These are phyloP conservation scores for Dalbergia cultrata DNA, from an alignment of 306 rosid genomes.

Conservation along the genomic window DNA sequence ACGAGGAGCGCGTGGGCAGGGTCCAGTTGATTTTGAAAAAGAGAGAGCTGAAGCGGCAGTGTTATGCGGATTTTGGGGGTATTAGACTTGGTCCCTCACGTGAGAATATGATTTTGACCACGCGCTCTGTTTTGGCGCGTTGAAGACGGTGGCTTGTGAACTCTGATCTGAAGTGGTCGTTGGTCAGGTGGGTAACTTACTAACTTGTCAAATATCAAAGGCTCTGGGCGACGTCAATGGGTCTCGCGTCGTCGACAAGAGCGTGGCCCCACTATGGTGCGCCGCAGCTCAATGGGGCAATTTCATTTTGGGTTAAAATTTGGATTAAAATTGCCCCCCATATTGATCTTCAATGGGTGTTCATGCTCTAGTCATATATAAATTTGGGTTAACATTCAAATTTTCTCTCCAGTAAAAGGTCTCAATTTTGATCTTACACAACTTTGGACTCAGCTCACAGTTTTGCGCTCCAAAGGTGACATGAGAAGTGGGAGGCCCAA, in stretches of 20 bases:
- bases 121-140: not conserved
- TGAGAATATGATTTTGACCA: slow-evolving; percentile 5
- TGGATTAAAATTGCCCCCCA: too few species aligned
- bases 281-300: not conserved
- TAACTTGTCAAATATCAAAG: slow-evolving; percentile 4
- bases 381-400: too few species aligned
- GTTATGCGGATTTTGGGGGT: slow-evolving; percentile 14
- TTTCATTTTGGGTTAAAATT: too few species aligned
- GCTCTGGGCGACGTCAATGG: slow-evolving; percentile 20
- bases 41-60: not conserved
- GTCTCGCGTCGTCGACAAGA: slow-evolving; percentile 41
- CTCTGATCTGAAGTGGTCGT: slow-evolving; percentile 1
- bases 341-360: too few species aligned
- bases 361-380: too few species aligned
- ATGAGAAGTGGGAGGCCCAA: too few species aligned
- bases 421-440: too few species aligned
- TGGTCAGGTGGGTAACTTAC: not conserved
- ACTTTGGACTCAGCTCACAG: too few species aligned
- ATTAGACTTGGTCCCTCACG: not conserved
- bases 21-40: slow-evolving; percentile 31
- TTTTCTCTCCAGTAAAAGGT: too few species aligned
- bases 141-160: not conserved
- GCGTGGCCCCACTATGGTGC: slow-evolving; percentile 36
- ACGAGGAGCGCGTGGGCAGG: slow-evolving; percentile 35
- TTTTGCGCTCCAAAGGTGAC: too few species aligned